Evolutionary conservation across 192 early-diverging fungal species (phyloP), one percentile per base, ranked within the genome.

Genomic region (Podila epicladia): DNA sequence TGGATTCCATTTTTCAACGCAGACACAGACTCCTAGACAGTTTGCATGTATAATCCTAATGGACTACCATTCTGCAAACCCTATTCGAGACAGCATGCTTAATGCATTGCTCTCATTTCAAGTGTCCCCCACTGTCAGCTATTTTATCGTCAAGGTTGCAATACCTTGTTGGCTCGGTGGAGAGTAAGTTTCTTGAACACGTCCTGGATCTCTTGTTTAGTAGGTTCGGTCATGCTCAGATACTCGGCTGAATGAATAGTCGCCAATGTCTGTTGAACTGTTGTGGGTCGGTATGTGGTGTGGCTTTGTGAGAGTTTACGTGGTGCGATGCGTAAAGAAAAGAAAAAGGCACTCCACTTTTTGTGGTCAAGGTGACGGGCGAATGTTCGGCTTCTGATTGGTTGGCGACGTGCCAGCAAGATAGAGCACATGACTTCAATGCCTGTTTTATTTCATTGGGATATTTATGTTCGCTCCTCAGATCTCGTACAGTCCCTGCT

Each of bases 181-280:
- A 61, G 59, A 61, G 59, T 26, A 31, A 61, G 59, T 20, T 33
- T 61, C 15, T 61, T 61, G 59, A 61, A 61, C 6, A 33, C 31
- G 22, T 61, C 59, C 53, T 67, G 76, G 26, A 79, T 79, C 61
- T 79, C 76, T 64, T 79, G 76, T 61, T 79, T 79, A n/a, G 64
- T 72, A 13, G 76, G 76, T 37, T 79, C 76, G 26, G 76, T 53
- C 76, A 79, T 79, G 37, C 13, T 11, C 50, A 31, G 22, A 29
- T 41, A 12, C 38, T 41, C 12, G 1, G 12, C 38, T 41, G 38
- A 41, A 12, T 12, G 38, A 11, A 41, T 41, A 41, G 38, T 41
- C 12, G 41, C 41, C 41, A 15, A 2, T 61, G 28, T 20, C 12
- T 31, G 26, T 11, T 61, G 26, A 20, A 1, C 5, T 13, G 59